A percentile compares a stretch with the other conserved stretches of the same genome.
Evolutionary conservation across 1,139 yeast species (phyloP).

Genomic region (Candida tropicalis): DNA sequence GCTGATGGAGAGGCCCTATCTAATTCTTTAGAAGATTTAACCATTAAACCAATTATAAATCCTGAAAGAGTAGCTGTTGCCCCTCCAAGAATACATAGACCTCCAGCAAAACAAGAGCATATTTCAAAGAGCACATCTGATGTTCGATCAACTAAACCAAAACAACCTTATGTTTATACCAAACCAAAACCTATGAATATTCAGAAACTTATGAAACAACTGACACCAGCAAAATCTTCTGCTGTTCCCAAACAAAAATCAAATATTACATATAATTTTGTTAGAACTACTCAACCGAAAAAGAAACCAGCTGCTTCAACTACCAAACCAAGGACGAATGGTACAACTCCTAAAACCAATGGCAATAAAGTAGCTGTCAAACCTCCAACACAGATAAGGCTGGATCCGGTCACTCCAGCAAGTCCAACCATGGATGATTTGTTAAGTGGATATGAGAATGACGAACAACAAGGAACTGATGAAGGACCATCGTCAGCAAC

Average conservation of each 20-base stretch:
- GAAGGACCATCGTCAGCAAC: no score
- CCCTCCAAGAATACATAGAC: slow-evolving; percentile 1
- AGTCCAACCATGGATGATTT: slow-evolving; percentile 34
- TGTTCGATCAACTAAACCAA: slow-evolving; percentile 13
- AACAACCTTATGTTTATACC: slow-evolving; percentile 36
- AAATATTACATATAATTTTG: slow-evolving; percentile 36
- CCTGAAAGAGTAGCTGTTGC: slow-evolving; percentile 6
- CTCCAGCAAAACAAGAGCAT: slow-evolving; percentile 8
- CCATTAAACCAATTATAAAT: slow-evolving; percentile 19
- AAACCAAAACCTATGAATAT: slow-evolving; percentile 48
- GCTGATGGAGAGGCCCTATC: slow-evolving; percentile 7
- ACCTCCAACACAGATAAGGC: slow-evolving; percentile 8
- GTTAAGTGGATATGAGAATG: slow-evolving; percentile 26
- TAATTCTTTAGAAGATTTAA: slow-evolving; percentile 22
- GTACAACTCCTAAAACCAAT: slow-evolving; percentile 7
- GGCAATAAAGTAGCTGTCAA: slow-evolving; percentile 8
- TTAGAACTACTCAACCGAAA: slow-evolving; percentile 18
- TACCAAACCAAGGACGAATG: slow-evolving; percentile 7
- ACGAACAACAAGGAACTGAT: no score
- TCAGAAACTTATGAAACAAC: slow-evolving; percentile 22
- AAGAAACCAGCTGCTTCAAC: slow-evolving; percentile 10
- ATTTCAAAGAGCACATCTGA: slow-evolving; percentile 16
- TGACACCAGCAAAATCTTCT: slow-evolving; percentile 21
- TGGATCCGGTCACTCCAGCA: slow-evolving; percentile 10
- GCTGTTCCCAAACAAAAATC: slow-evolving; percentile 18